These are phyloP conservation scores for Colletotrichum cordylinicola DNA, from an alignment of 2,329 filamentous ascomycete genomes.

Conservation along the genomic window DNA sequence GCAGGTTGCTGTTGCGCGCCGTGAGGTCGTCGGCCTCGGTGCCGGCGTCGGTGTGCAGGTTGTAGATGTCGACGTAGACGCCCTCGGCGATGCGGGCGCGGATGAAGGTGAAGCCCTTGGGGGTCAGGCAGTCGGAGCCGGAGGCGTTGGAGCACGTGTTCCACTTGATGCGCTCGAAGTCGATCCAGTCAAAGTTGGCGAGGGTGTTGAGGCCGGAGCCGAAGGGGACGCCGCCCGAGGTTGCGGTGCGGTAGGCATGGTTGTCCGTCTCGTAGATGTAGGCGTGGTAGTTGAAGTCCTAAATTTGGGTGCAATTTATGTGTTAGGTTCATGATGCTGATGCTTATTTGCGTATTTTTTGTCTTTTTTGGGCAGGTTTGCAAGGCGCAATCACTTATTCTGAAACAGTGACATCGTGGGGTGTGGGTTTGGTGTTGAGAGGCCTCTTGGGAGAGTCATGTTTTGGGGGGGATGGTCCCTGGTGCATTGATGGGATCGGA, in stretches of 20 bases:
- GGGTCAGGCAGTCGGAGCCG: conserved; percentile 67
- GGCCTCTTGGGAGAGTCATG: neutral
- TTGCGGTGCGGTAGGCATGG: conserved; percentile 66
- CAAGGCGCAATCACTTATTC: neutral
- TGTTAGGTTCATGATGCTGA: neutral
- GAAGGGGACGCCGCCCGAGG: conserved; percentile 68
- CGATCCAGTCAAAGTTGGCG: conserved; percentile 61
- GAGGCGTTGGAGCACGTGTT: conserved; percentile 60
- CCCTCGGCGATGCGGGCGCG: conserved; percentile 56
- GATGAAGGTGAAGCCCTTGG: conserved; percentile 75
- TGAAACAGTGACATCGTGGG: conserved; percentile 8
- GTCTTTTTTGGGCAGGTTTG: neutral
- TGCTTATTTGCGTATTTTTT: neutral
- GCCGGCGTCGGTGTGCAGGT: conserved; percentile 71
- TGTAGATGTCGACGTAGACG: conserved; percentile 68
- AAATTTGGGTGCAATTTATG: neutral
- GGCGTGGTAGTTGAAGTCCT: conserved; percentile 62
- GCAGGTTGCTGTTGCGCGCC: conserved; percentile 64
- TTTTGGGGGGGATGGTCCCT: neutral
- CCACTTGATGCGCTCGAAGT: conserved; percentile 66
- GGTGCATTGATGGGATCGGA: neutral
- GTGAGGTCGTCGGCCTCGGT: conserved; percentile 54
- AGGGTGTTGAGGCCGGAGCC: conserved; percentile 71
- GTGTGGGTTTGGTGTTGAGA: neutral
- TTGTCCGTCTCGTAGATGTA: conserved; percentile 65